These are phyloP conservation scores for Pisolithus sp. DNA, from an alignment of 768 basidiomycete genomes.

Conservation along the genomic window DNA sequence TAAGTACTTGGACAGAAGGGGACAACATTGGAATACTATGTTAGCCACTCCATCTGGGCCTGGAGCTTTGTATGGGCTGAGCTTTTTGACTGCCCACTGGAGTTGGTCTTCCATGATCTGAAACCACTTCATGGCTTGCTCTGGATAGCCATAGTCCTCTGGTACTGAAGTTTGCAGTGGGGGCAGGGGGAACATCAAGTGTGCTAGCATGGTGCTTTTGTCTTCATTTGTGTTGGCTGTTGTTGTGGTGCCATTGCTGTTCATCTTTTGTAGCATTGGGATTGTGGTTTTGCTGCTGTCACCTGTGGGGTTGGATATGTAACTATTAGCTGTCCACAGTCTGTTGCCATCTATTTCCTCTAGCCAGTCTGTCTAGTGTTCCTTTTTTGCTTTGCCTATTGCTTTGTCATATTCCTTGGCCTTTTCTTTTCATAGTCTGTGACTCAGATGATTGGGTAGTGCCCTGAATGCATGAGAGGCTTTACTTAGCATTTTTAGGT, in stretches of 20 bases:
- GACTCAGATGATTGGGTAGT: neutral
- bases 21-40: conserved; percentile 8
- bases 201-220: conserved; percentile 13
- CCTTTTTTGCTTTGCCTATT: neutral
- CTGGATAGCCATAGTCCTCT: conserved; percentile 6
- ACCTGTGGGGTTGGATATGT: neutral
- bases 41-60: conserved; percentile 24
- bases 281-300: neutral
- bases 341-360: neutral
- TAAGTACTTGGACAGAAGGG: conserved; percentile 9
- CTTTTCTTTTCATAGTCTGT: neutral
- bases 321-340: conserved; percentile 5
- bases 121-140: neutral
- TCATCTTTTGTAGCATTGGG: neutral
- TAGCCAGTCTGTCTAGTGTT: conserved; percentile 9
- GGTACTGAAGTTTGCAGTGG: neutral
- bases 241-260: neutral
- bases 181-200: conserved; percentile 20
- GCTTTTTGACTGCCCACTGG: neutral
- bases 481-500: neutral
- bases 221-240: conserved; percentile 9
- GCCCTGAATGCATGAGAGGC: neutral
- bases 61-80: conserved; percentile 14
- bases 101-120: conserved; percentile 15
- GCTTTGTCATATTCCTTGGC: neutral